Percentiles rank a stretch among this genome's conserved stretches.
phyloP scores from a whole-genome alignment of 768 basidiomycete species.

The Agrocybe praecox region DNA sequence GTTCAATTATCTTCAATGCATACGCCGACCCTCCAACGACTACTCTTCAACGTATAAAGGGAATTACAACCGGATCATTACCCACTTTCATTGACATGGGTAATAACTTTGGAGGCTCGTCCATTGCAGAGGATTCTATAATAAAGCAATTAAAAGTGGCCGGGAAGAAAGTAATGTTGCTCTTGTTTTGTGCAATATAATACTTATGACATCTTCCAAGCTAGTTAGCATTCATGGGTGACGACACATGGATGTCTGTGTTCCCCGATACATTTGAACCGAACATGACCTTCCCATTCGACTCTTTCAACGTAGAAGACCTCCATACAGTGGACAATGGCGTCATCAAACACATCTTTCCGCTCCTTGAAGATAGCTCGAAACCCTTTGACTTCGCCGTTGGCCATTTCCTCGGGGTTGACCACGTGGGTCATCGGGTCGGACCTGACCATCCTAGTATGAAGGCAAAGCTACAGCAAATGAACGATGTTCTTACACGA shows the following conservation, averaged over 20 bases:
- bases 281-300: slow-evolving; percentile 83
- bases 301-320: slow-evolving; percentile 99
- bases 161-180: slow-evolving; percentile 56
- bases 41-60: slow-evolving; percentile 94
- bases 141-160: slow-evolving; percentile 67
- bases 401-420: slow-evolving; percentile 94
- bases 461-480: slow-evolving; percentile 83
- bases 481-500: slow-evolving; percentile 75
- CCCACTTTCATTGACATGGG: slow-evolving; percentile 97
- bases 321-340: slow-evolving; percentile 94
- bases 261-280: slow-evolving; percentile 77
- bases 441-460: slow-evolving; percentile 89
- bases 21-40: slow-evolving; percentile 95
- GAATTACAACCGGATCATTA: slow-evolving; percentile 90
- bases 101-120: slow-evolving; percentile 86
- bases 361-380: slow-evolving; percentile 58
- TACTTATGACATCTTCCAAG: slow-evolving; percentile 17
- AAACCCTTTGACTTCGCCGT: slow-evolving; percentile 84
- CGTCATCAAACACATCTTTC: slow-evolving; percentile 82
- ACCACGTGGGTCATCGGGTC: slow-evolving; percentile 94
- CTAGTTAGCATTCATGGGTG: slow-evolving; percentile 89
- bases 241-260: slow-evolving; percentile 94
- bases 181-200: background rate
- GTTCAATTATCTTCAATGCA: slow-evolving; percentile 87
- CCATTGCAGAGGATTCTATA: slow-evolving; percentile 87